Evolutionary conservation across 2,329 filamentous ascomycete genomes (phyloP), one percentile per base, ranked within the genome.

Genomic region (Fusarium falciforme): DNA sequence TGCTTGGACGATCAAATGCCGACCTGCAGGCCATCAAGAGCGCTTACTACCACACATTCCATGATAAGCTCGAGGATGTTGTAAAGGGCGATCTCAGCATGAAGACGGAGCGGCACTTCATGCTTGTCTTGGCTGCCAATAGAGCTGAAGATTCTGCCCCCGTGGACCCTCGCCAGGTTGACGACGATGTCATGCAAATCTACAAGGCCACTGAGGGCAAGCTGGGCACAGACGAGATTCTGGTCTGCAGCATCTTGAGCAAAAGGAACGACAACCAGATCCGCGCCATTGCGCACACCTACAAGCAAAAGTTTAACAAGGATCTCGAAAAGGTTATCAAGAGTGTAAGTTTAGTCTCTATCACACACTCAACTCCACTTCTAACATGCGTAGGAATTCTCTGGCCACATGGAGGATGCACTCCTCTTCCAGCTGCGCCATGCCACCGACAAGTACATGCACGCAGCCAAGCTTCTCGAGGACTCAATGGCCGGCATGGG

Each of bases 381-480:
- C 64, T 64, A 52, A 67, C 33, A 20, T 27, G 27, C 67, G 10
- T 69, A 92, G 84, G 91, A 96, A 78, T 98, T 98, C 83, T 93
- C 92, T 0, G 96, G 96, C 1, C 96, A 98, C 80, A 98, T 98
- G 95, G 88, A 95, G 81, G 90, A 94, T 17, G 94, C 94, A 0
- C 88, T 98, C 1, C 84, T 96, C 29, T 91, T 91, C 80, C 94
- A 98, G 82, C 85, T 98, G n/a, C 89, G 89, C 12, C 87, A 92
- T 14, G 96, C 93, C 4, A 85, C 89, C 7, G 94, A 98, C 83
- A 94, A 93, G 74, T 94, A 94, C 67, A 93, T 94, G 87, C 92
- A 94, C 74, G 95, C 97, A 77, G 96, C 95, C 1, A 85, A 89
- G 25, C 86, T 94, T 6, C 87, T 98, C n/a, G 95, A 98, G 80